Evolutionary conservation across 2,329 filamentous ascomycete species (phyloP).

Genomic region (Trichoderma semiorbis): DNA sequence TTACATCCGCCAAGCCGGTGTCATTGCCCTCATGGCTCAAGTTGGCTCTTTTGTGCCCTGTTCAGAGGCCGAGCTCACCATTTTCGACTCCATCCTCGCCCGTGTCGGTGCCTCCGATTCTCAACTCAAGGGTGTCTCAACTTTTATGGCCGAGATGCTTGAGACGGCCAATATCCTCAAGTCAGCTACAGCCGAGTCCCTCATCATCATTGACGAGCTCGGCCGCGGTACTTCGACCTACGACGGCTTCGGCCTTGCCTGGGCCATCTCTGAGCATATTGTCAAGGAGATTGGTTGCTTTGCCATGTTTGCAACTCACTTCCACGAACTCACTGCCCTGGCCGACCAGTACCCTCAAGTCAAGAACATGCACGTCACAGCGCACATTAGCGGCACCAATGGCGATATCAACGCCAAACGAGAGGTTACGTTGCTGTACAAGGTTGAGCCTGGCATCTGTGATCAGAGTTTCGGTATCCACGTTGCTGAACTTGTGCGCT

Average conservation of each 20-base stretch:
- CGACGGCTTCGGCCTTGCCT: constrained; percentile 96
- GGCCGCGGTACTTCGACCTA: constrained; percentile 96
- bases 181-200: constrained; percentile 86
- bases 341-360: constrained; percentile 85
- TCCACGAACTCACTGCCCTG: constrained; percentile 93
- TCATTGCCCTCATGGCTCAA: constrained; percentile 96
- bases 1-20: constrained; percentile 95
- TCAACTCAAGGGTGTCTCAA: constrained; percentile 95
- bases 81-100: constrained; percentile 95
- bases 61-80: constrained; percentile 81
- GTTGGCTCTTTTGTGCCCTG: constrained; percentile 96
- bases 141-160: constrained; percentile 99
- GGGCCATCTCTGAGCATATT: constrained; percentile 98
- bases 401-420: constrained; percentile 51
- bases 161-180: constrained; percentile 98
- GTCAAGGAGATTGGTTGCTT: constrained; percentile 92
- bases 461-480: constrained; percentile 99
- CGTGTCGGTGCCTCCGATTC: constrained; percentile 94
- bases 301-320: constrained; percentile 94
- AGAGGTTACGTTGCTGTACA: constrained; percentile 94
- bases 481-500: constrained; percentile 92
- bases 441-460: constrained; percentile 91
- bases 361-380: constrained; percentile 90
- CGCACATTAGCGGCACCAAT: constrained; percentile 69
- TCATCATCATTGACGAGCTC: constrained; percentile 98